Base-by-base conservation (phyloP, 116 monocot species). In the Trichopus zeylanicus region DNA sequence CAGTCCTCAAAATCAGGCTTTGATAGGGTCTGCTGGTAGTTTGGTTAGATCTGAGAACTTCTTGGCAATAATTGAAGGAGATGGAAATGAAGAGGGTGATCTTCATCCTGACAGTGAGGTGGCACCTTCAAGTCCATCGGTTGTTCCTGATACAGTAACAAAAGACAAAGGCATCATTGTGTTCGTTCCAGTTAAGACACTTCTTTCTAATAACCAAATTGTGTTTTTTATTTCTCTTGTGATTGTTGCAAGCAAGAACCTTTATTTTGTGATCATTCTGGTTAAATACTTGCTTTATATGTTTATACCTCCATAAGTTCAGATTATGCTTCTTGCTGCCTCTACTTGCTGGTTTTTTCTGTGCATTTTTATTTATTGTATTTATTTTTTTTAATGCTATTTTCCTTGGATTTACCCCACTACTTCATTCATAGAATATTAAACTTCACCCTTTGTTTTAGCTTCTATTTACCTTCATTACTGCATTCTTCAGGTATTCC, bases 41-140 rank as follows among this genome's bases (percentile, higher is more conserved):
- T 69, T 99, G 13, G 78, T 99, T 46, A 78, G 77, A 11, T 46
- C 78, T 33, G 92, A 92, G 58, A 83, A 88, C 68, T 88, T 92
- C 59, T 66, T 85, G 65, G 92, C 92, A 35, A 59, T 85, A 47
- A 61, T 88, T 60, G 79, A 84, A 48, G 81, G 72, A 48, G 69
- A 69, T 29, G 80, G 63, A 70, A 92, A 99, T 78, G 99, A 99
- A 78, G 99, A 99, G 70, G 99, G 92, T 60, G 92, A 92, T 75
- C 80, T 99, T 60, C 71, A 73, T 64, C 70, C 62, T 52, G 87
- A 72, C 30, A 64, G 39, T 33, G 92, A 85, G 5, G 32, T 55
- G 30, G 55, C 63, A 56, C 67, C 85, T 54, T 13, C 54, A 19
- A 69, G 57, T 37, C 28, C 71, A 42, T n/a, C 42, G 55, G 18